These are phyloP conservation scores for Musa itinerans DNA, from an alignment of 176 grass and related monocot genomes.

Conservation along the genomic window DNA sequence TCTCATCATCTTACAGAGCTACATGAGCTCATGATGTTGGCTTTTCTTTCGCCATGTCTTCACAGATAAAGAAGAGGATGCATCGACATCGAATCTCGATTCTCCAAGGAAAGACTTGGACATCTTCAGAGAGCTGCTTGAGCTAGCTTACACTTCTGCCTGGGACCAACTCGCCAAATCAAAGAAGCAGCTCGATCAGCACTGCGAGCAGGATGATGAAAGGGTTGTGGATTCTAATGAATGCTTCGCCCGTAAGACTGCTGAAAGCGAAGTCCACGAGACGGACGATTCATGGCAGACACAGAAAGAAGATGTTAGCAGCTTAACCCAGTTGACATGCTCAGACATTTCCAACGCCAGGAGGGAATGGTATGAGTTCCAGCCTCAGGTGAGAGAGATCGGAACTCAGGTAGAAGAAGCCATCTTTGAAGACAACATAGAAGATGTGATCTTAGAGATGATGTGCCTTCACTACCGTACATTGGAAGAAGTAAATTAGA, in stretches of 20 bases:
- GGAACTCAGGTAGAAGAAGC: slow-evolving; percentile 6
- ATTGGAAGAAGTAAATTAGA: slow-evolving; percentile 1
- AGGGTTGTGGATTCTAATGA: not conserved
- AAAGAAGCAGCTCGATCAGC: slow-evolving; percentile 11
- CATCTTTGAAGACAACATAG: slow-evolving; percentile 21
- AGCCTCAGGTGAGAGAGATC: slow-evolving; percentile 13
- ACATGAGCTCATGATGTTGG: not conserved
- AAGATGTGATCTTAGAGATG: slow-evolving; percentile 10
- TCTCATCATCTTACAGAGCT: not conserved
- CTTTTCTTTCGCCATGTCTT: not conserved
- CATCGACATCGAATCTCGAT: not conserved
- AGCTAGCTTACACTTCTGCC: slow-evolving; percentile 45
- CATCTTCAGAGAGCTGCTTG: slow-evolving; percentile 52
- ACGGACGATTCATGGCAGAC: slow-evolving; percentile 1
- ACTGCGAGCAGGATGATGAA: not conserved
- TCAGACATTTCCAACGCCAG: slow-evolving; percentile 7
- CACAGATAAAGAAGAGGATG: slow-evolving; percentile 26
- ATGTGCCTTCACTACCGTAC: not conserved
- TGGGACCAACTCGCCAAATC: slow-evolving; percentile 27
- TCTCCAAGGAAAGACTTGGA: slow-evolving; percentile 35
- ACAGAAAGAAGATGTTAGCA: not conserved
- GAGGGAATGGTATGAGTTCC: slow-evolving; percentile 9
- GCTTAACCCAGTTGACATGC: not conserved
- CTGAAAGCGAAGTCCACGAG: not conserved
- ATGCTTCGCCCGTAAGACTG: not conserved